Evolutionary conservation across 116 monocot genomes (phyloP), one percentile per base, ranked within the genome.

Genomic region (Phalaenopsis hybrid): DNA sequence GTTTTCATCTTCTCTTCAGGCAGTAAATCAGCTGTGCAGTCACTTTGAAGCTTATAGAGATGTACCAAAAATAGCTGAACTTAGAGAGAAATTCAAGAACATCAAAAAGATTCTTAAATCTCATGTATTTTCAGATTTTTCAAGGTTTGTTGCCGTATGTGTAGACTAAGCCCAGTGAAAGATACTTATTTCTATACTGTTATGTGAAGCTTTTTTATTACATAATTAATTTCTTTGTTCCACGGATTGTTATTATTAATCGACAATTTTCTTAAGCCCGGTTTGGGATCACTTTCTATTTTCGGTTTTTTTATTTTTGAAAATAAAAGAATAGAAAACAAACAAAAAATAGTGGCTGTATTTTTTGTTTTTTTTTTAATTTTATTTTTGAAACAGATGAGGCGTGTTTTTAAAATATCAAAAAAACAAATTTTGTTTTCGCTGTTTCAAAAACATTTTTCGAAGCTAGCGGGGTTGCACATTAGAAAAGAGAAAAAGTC

Each of bases 11-110:
- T 81, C 83, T 75, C 17, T 75, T 75, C 93, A 97, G 97, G 99
- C 99, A 78, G 99, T 99, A 46, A 99, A 99, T 79, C 99, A 99
- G 63, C 68, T 99, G 70, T 93, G 92, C 81, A 89, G 92, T 82
- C 99, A 99, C 77, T 99, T 99, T 88, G 99, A 99, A 88, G 95
- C 99, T 57, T 99, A 99, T 81, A 88, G 93, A 82, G 99, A 99
- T 83, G 88, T 99, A 48, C 99, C 99, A 51, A 99, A 99, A 86
- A 99, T 99, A 86, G 89, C 87, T 55, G 99, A 99, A 79, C 95
- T 99, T 9, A 83, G 92, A 73, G 99, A 95, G 79, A 99, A 93
- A 87, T 93, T 99, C 88, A 99, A 92, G 88, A 99, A 95, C 85
- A 99, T 99, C 73, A 99, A 99, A 82, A 94, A 95, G 79, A 88